phyloP scores from a whole-genome alignment of 2,329 filamentous ascomycete species.

The Akanthomyces muscarius region DNA sequence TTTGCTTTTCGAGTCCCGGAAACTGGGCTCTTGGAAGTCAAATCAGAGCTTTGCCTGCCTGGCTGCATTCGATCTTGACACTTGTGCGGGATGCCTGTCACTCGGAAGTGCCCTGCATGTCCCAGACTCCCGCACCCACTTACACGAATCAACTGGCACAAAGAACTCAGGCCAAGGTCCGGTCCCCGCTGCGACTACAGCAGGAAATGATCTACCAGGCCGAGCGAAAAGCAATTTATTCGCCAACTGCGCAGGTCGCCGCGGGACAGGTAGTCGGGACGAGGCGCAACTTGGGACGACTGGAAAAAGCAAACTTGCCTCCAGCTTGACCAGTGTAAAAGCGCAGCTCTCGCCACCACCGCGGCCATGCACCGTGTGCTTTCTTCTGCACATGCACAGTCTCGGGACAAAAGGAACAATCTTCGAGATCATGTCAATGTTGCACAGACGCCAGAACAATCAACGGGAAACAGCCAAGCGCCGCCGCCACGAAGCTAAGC shows the following conservation, averaged over 20 bases:
- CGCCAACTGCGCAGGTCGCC: not conserved
- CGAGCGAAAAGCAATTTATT: not conserved
- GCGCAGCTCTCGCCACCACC: not conserved
- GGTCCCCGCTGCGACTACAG: not conserved
- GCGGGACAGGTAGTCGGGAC: no score
- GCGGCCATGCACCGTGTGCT: not conserved
- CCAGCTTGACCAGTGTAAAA: not conserved
- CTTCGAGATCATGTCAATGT: not conserved
- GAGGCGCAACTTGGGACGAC: not conserved
- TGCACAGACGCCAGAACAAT: not conserved
- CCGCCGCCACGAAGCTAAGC: not conserved
- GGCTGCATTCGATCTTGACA: not conserved
- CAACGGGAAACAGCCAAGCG: not conserved
- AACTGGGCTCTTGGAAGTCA: not conserved
- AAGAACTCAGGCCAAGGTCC: not conserved
- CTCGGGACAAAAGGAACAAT: no score
- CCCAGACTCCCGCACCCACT: not conserved
- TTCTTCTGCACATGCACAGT: not conserved
- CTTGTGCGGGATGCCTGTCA: not conserved
- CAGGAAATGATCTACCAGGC: not conserved
- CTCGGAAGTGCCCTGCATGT: not conserved
- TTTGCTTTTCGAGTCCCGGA: conserved; percentile 12
- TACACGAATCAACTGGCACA: conserved; percentile 4
- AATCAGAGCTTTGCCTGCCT: not conserved
- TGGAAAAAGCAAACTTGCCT: not conserved